Evolutionary conservation across 2,329 filamentous ascomycete species (phyloP).

Genomic region (Fusarium duplospermum): DNA sequence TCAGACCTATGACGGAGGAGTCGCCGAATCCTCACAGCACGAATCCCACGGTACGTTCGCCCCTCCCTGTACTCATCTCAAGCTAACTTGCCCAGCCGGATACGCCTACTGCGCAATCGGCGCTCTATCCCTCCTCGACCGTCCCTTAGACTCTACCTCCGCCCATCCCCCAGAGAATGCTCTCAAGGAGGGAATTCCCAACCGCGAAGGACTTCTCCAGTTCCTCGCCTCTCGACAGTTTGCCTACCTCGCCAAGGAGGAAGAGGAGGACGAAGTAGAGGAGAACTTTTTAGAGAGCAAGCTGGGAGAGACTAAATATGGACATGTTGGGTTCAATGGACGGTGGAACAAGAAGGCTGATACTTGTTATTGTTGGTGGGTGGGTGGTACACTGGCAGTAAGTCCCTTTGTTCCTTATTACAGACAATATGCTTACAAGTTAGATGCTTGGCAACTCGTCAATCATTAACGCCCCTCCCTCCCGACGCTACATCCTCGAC

Average conservation of each 20-base stretch:
- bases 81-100: conserved; percentile 68
- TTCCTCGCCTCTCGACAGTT: conserved; percentile 77
- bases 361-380: conserved; percentile 98
- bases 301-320: conserved; percentile 49
- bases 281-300: conserved; percentile 52
- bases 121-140: conserved; percentile 80
- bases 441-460: conserved; percentile 68
- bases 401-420: neutral
- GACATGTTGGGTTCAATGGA: conserved; percentile 85
- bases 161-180: conserved; percentile 35
- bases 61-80: neutral
- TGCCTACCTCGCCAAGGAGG: conserved; percentile 61
- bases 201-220: conserved; percentile 49
- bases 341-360: conserved; percentile 91
- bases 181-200: conserved; percentile 51
- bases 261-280: conserved; percentile 59
- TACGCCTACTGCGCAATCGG: conserved; percentile 91
- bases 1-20: conserved; percentile 86
- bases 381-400: conserved; percentile 70
- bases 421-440: conserved; percentile 3
- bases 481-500: conserved; percentile 83
- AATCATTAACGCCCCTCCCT: conserved; percentile 69
- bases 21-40: conserved; percentile 80
- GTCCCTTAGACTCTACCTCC: conserved; percentile 57
- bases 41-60: conserved; percentile 80